Base-by-base conservation (phyloP, 2,329 filamentous ascomycete genomes). In the Colletotrichum sp. region DNA sequence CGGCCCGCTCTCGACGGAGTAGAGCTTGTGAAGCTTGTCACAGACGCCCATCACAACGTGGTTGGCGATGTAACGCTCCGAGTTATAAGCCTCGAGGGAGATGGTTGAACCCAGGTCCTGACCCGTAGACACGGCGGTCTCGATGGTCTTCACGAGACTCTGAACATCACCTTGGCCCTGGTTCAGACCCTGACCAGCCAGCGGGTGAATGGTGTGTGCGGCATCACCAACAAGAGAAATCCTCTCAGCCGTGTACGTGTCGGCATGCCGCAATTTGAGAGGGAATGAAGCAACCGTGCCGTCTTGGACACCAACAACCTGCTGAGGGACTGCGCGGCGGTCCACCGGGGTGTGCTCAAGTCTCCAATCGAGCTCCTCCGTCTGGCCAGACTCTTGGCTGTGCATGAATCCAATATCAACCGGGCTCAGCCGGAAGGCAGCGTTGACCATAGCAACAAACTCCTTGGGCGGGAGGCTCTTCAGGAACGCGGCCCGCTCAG, bases 141-240 rank as follows among this genome's bases (percentile, higher is more conserved):
- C 92, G 67, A 99, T 94, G 1, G 93, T 93, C 77, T 89, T 90
- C 8, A 93, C 92, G 1, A 99, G 90, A 69, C 94, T 94, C 80
- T 95, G 93, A 1, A 97, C 94, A 82, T 99, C 97, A 22, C 92
- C 96, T 78, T 98, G 93, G 2, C 97, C 97, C 80, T 98, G 94
- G 82, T 99, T 99, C 16, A 99, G 89, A 2, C 97, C 97, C 84
- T 98, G 97, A 1, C 97, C 97, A 2, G 95, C 97, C 6, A 99
- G 92, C 0, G 97, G 97, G 83, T 99, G 97, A 78, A 98, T 93
- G 2, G 96, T 98, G 83, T 99, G 97, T 9, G 97, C 97, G 2
- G 97, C 97, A 79, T 99, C 97, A 76, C 97, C 97, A 44, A 99
- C 92, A 2, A 99, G 91, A 1, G 96, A 97, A 11, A 98, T 89